Evolutionary conservation across 495 filamentous ascomycete genomes (phyloP), one percentile per base, ranked within the genome.

Genomic region (Hyaloscypha bicolor): DNA sequence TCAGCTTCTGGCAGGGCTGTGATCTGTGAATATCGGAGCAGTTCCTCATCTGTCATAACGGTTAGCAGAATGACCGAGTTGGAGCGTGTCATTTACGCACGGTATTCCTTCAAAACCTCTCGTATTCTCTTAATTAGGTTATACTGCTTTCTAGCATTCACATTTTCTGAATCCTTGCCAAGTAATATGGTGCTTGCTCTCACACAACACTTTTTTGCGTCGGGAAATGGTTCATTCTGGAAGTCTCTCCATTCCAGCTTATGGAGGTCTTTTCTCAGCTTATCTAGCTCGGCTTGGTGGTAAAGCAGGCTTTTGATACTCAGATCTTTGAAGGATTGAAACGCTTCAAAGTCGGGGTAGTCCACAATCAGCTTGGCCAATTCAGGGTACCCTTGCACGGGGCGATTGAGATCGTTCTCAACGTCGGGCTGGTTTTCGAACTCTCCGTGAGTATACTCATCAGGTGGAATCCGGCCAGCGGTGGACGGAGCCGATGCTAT

Each of bases 231-330:
- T 12, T 9, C 33, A 67, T 66, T 16, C 22, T 25, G 52, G 21
- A 29, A 53, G 21, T 58, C 31, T 55, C 16, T 51, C 52, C 25
- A 56, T 33, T 58, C 63, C 52, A 58, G n/a, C 22, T 31, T 25
- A 51, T 42, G 65, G n/a, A 42, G 29, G 14, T 61, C 11, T 21
- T 33, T 37, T 37, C 60, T 48, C 35, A 74, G 39, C 3, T 12
- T 19, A n/a, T 52, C 35, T 4, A 74, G 39, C 63, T 74, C 55
- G 35, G 66, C 69, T 39, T 77, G 75, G 59, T 73, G 75, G 56
- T 76, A 76, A 11, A 76, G 56, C 4, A 76, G 64, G 52, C 74
- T 76, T 60, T 76, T 76, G 53, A 76, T 62, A 56, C 75, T 75
- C 11, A 71, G 62, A 21, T 76, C 75, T 55, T 58, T 59, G 53